Evolutionary conservation across 345 rosid genomes (phyloP).

Genomic region (Theobroma cacao): DNA sequence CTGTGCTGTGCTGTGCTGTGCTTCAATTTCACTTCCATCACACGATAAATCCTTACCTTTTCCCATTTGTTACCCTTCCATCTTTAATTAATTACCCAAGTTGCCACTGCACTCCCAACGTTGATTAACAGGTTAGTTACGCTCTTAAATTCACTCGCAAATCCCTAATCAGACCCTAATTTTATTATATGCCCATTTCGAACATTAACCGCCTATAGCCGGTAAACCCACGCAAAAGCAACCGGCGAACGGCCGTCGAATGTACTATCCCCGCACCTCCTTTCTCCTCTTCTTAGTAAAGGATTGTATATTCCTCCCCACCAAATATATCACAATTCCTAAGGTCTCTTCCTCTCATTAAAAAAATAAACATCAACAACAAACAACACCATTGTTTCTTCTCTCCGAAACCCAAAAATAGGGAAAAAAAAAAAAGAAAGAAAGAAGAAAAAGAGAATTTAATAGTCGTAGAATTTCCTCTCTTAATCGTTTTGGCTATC

Average conservation of each 20-base stretch:
- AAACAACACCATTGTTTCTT: background rate
- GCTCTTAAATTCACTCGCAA: background rate
- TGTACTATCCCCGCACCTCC: conserved; percentile 18
- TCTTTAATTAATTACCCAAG: background rate
- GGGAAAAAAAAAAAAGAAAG: conserved; percentile 5
- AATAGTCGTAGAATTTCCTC: background rate
- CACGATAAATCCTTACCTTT: no score
- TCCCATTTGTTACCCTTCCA: background rate
- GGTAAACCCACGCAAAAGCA: conserved; percentile 30
- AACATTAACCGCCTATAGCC: conserved; percentile 46
- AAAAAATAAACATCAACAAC: background rate
- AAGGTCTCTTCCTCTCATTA: background rate
- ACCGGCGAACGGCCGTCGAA: conserved; percentile 44
- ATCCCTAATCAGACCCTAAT: conserved; percentile 23
- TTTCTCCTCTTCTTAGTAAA: background rate
- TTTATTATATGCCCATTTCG: background rate
- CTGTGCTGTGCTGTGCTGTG: no score
- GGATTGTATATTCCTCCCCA: background rate
- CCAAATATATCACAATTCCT: conserved; percentile 9
- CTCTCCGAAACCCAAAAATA: background rate
- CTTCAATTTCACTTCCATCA: no score
- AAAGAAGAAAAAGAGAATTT: no score
- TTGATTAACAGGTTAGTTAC: background rate
- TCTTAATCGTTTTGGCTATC: background rate
- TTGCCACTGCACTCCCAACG: conserved; percentile 13